Conservation (phyloP, 208 protist species). For the Acanthamoeba royreba region DNA sequence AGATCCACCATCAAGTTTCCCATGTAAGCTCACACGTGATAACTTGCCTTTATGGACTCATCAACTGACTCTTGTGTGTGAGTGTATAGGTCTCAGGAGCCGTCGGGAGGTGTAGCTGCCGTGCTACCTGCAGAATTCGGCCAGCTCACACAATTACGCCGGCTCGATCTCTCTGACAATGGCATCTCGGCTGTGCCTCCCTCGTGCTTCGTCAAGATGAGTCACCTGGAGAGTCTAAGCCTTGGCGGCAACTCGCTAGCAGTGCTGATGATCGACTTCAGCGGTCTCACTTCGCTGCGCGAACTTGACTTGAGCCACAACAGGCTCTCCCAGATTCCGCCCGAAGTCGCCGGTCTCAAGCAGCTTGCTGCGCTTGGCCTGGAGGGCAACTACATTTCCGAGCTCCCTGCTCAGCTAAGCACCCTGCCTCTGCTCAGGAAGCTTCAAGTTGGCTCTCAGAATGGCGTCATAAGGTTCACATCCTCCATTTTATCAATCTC, state of each 20-base stretch:
- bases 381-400: neutral
- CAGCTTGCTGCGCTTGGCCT: neutral
- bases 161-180: neutral
- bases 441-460: neutral
- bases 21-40: no score
- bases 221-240: neutral
- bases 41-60: no score
- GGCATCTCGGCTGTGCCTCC: neutral
- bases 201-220: neutral
- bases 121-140: neutral
- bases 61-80: no score
- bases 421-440: neutral
- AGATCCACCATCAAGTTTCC: no score
- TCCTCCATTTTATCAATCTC: no score
- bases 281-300: neutral
- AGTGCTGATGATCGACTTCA: neutral
- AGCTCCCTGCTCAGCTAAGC: neutral
- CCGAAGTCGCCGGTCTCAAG: neutral
- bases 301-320: constrained; percentile 17
- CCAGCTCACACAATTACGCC: neutral
- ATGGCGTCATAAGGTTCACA: neutral
- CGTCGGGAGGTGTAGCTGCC: neutral
- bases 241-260: neutral
- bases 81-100: no score
- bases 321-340: neutral